Evolutionary conservation across 2,329 filamentous ascomycete genomes (phyloP), one percentile per base, ranked within the genome.

Genomic region (Dothideomycetes sp.): DNA sequence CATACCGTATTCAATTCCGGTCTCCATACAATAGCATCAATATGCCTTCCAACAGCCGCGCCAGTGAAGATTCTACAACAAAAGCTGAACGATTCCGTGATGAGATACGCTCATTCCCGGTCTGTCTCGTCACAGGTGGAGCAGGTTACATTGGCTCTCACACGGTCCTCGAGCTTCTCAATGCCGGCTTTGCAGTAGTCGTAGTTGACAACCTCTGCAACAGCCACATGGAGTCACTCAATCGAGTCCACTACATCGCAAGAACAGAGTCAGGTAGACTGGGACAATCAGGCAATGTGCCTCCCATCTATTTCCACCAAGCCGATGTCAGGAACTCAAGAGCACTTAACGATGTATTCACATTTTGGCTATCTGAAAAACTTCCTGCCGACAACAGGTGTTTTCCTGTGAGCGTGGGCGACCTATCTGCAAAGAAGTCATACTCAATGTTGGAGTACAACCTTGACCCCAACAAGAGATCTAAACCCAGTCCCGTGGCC

Each of bases 161-260:
- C 52, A 75, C 71, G 0, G 64, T 67, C 1, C 58, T 74, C 1
- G 70, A 74, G 50, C 58, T 76, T 23, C 61, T 75, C 45, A 70
- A 73, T 45, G 65, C 64, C 24, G 69, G 71, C 15, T 66, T 71
- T 55, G 73, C 70, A 47, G 70, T 75, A 22, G 62, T 75, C 43
- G 53, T 66, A 12, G 53, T 66, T 32, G 64, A 67, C 47, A 58
- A 67, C 45, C 45, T 66, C 31, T 63, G 62, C 52, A 76, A 75
- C 53, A 47, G 45, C 33, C 33, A 43, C 6, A 27, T 36, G 27
- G 40, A 37, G 3, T 60, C 60, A 3, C 64, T 59, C 34, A 53
- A 60, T 39, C 56, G 55, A 33, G 58, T 64, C 19, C 45, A 66
- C 45, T 49, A 58, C 47, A 56, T 59, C 23, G 54, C 67, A 43